Percentiles rank a stretch among this genome's conserved stretches.
Conservation (phyloP, 306 rosid genomes). For the Trifolium repens region DNA sequence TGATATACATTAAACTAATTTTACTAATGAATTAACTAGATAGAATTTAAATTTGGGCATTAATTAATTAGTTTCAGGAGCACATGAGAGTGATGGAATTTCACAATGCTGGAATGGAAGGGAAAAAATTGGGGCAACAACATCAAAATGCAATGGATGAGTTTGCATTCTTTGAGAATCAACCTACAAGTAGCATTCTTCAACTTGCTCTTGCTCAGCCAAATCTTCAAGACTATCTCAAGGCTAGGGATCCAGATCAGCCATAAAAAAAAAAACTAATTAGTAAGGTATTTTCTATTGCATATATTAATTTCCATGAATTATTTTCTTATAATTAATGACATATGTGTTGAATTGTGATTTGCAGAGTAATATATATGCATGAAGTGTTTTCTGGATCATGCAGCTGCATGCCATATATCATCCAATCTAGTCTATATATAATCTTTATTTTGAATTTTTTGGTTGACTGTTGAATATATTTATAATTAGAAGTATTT, state of each 20-base stretch:
- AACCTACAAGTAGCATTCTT: constrained; percentile 44
- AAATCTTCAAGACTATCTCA: constrained; percentile 17
- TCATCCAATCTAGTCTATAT: no score
- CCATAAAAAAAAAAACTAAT: background rate
- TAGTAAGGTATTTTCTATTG: background rate
- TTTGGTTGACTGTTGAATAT: background rate
- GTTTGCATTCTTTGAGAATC: constrained; percentile 43
- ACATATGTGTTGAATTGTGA: background rate
- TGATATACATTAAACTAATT: background rate
- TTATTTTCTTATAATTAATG: background rate
- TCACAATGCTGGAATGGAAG: constrained; percentile 43
- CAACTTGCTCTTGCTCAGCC: constrained; percentile 51
- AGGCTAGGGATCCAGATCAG: background rate
- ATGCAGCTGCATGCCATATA: no score
- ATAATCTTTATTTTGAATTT: background rate
- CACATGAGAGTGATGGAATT: constrained; percentile 50
- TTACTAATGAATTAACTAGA: background rate
- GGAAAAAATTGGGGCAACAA: constrained; percentile 30
- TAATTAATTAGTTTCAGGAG: constrained; percentile 44
- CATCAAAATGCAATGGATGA: constrained; percentile 38
- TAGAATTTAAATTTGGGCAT: background rate
- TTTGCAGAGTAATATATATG: constrained; percentile 24
- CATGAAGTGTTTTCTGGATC: no score
- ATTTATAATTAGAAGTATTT: background rate
- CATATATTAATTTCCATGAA: no score